A percentile compares a stretch with the other conserved stretches of the same genome.
These are phyloP conservation scores for Backusella psychrophila DNA, from an alignment of 192 early-diverging fungal genomes.

Conservation along the genomic window DNA sequence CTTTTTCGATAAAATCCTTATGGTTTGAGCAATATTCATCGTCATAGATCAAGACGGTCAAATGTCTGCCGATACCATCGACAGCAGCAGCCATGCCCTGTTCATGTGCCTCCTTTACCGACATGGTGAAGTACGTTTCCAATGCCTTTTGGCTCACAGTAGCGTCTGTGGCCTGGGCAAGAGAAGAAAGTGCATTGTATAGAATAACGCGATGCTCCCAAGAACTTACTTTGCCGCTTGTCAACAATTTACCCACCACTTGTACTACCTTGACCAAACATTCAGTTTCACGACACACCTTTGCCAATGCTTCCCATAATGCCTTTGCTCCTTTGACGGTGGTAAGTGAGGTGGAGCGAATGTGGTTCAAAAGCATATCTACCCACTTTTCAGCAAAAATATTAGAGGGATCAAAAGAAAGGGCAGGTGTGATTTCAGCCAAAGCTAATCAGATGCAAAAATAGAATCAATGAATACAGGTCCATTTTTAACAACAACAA, in stretches of 20 bases:
- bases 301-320: conserved; percentile 59
- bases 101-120: conserved; percentile 78
- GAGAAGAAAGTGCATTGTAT: conserved; percentile 52
- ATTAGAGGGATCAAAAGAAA: conserved; percentile 59
- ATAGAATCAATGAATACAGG: background rate
- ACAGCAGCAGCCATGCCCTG: conserved; percentile 59
- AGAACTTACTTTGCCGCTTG: conserved; percentile 52
- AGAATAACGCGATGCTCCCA: conserved; percentile 68
- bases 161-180: conserved; percentile 37
- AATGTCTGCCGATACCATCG: conserved; percentile 55
- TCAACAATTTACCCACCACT: conserved; percentile 60
- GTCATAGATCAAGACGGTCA: conserved; percentile 44
- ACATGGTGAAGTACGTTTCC: conserved; percentile 62
- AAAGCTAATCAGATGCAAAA: conserved; percentile 40
- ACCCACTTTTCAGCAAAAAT: conserved; percentile 62
- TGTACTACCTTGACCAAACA: conserved; percentile 59
- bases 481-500: too few relatives aligned
- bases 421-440: conserved; percentile 43
- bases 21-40: conserved; percentile 27
- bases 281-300: conserved; percentile 41
- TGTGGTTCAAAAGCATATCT: conserved; percentile 61
- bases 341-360: conserved; percentile 63
- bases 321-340: conserved; percentile 54
- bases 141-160: conserved; percentile 50
- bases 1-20: conserved; percentile 39